Evolutionary conservation across 371 early-diverging fungal species (phyloP).

Genomic region (Fennellomyces sp.): DNA sequence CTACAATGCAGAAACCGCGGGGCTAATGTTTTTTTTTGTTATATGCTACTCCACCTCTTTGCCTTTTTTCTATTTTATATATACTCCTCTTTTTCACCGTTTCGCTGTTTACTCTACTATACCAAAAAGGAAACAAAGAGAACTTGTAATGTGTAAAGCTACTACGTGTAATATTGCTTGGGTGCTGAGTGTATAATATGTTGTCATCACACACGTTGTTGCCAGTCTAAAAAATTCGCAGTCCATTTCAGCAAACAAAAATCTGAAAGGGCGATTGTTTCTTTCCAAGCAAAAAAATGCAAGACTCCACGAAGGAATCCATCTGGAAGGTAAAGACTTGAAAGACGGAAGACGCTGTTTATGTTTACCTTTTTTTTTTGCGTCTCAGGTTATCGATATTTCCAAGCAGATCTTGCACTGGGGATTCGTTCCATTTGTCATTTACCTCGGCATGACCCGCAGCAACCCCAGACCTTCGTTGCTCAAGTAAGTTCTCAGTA

Average conservation of each 20-base stretch:
- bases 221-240: too few species aligned
- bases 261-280: too few species aligned
- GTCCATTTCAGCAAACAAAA: too few species aligned
- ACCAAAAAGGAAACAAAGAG: too few species aligned
- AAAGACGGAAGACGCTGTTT: neutral
- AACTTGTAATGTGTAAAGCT: too few species aligned
- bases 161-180: too few species aligned
- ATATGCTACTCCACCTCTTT: neutral
- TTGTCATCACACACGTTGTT: too few species aligned
- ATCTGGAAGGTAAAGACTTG: slow-evolving; percentile 44
- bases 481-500: slow-evolving; percentile 39
- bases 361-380: slow-evolving; percentile 2
- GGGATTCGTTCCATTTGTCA: slow-evolving; percentile 71
- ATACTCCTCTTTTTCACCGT: neutral
- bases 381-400: slow-evolving; percentile 48
- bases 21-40: slow-evolving; percentile 47
- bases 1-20: slow-evolving; percentile 88
- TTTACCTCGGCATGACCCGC: slow-evolving; percentile 66
- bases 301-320: slow-evolving; percentile 56
- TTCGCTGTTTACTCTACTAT: too few species aligned
- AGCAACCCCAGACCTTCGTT: slow-evolving; percentile 67
- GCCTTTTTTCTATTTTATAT: neutral
- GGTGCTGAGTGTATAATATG: too few species aligned
- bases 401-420: slow-evolving; percentile 67
- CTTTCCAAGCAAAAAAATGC: too few species aligned